Base-by-base conservation (phyloP, 2,329 filamentous ascomycete species). In the Fusarium equiseti region DNA sequence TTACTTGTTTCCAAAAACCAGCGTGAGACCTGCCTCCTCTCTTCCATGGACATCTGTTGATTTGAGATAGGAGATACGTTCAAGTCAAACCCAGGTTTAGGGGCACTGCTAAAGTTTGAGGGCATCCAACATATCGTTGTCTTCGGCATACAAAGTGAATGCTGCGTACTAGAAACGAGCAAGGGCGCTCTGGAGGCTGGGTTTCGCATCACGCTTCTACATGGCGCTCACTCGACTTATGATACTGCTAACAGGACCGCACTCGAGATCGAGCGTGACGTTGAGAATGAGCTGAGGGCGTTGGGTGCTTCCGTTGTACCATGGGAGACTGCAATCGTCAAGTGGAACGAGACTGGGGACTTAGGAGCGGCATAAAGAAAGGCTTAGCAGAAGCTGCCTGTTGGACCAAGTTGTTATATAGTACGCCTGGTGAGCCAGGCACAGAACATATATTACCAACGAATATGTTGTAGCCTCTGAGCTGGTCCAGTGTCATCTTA, bases 101-200 rank as follows among this genome's bases (percentile, higher is more conserved):
- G 32, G 11, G 35, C 45, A 10, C 22, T 52, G 11, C 32, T 68
- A 5, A 66, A 38, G 29, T 44, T 42, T 3, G 35, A 53, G 29
- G 56, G 64, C 9, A 43, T 66, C 20, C 32, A 66, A n/a, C 44
- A 56, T 1, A 64, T 69, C 22, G 42, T 68, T 8, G 59, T 43
- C 4, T 69, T 68, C 43, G 66, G 66, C 4, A 46, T 68, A 11
- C 66, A 68, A 45, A 69, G 66, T 20, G 64, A 69, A 35, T 69
- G 64, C 35, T 69, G 66, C 27, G 64, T 69, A 12, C 31, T 59
- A 10, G 53, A 59, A 45, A 69, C 66, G 7, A 60, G 64, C 26
- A 68, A 60, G 29, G 66, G 66, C 20, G 64, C 64, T 10, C 59
- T 69, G 18, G 50, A 32, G 16, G 64, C 64, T 10, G 66, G 66